Conservation (phyloP, 768 basidiomycete genomes). For the Cystofilobasidium macerans region DNA sequence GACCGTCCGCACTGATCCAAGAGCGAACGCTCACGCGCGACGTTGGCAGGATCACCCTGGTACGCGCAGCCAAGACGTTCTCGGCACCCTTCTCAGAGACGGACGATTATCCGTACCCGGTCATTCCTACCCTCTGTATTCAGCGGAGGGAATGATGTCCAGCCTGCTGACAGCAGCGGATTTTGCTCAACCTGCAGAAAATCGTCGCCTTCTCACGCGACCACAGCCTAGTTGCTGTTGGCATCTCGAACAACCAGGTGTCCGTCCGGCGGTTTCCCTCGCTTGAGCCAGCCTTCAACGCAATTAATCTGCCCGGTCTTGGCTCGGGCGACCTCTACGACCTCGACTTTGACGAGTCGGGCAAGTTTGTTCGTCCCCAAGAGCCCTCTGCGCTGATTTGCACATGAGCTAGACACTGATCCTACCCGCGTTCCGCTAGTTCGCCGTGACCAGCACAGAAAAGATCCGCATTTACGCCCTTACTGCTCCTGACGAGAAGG, state of each 20-base stretch:
- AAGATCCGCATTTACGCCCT: constrained; percentile 31
- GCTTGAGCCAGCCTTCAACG: constrained; percentile 42
- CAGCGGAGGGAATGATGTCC: too few species aligned
- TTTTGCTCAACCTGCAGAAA: constrained; percentile 49
- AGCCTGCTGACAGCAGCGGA: not conserved
- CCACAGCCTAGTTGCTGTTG: constrained; percentile 54
- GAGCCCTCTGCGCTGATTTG: constrained; percentile 6
- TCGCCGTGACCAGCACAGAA: constrained; percentile 33
- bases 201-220: constrained; percentile 71
- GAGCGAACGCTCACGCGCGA: too few species aligned
- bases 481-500: constrained; percentile 18
- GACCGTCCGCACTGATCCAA: too few species aligned
- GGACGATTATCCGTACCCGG: constrained; percentile 70
- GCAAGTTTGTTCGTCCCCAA: constrained; percentile 42
- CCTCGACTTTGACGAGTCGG: constrained; percentile 58
- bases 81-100: constrained; percentile 42
- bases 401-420: not conserved
- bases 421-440: constrained; percentile 24
- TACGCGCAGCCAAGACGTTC: constrained; percentile 54
- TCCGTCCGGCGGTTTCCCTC: constrained; percentile 57
- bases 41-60: constrained; percentile 45
- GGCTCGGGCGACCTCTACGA: constrained; percentile 75
- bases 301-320: constrained; percentile 41
- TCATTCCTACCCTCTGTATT: too few species aligned
- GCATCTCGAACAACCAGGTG: constrained; percentile 56